These are phyloP conservation scores for Alnus rubra DNA, from an alignment of 306 rosid species.

Conservation along the genomic window DNA sequence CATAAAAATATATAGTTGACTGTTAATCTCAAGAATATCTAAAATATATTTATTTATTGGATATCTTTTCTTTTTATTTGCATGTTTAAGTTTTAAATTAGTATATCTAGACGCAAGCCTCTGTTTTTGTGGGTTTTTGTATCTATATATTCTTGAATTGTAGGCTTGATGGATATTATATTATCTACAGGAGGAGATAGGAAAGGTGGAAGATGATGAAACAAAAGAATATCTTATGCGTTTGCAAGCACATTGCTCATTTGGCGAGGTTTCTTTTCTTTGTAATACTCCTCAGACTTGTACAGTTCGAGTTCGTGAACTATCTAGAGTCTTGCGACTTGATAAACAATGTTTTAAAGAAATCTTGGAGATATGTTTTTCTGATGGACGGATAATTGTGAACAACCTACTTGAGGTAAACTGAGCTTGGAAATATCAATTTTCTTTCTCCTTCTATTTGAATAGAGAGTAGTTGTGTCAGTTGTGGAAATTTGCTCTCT, in stretches of 20 bases:
- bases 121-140: not conserved
- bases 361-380: conserved; percentile 46
- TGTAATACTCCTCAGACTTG: conserved; percentile 56
- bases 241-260: conserved; percentile 38
- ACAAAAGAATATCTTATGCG: conserved; percentile 25
- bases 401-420: conserved; percentile 64
- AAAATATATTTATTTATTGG: not conserved
- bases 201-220: conserved; percentile 38
- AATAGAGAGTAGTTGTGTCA: not conserved
- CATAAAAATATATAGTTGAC: not conserved
- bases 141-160: conserved; percentile 3
- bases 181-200: conserved; percentile 42
- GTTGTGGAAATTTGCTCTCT: not conserved
- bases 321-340: conserved; percentile 59
- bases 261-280: conserved; percentile 67
- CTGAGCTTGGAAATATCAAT: not conserved
- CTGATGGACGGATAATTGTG: conserved; percentile 56
- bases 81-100: not conserved
- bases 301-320: conserved; percentile 42
- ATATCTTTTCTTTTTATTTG: not conserved
- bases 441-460: too few species aligned
- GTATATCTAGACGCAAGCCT: not conserved
- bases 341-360: conserved; percentile 58
- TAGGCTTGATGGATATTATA: conserved; percentile 10
- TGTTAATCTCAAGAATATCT: not conserved